Percentiles rank a stretch among this genome's conserved stretches.
Conservation (phyloP, 805 yeast species). For the Ogataea dorogensis region DNA sequence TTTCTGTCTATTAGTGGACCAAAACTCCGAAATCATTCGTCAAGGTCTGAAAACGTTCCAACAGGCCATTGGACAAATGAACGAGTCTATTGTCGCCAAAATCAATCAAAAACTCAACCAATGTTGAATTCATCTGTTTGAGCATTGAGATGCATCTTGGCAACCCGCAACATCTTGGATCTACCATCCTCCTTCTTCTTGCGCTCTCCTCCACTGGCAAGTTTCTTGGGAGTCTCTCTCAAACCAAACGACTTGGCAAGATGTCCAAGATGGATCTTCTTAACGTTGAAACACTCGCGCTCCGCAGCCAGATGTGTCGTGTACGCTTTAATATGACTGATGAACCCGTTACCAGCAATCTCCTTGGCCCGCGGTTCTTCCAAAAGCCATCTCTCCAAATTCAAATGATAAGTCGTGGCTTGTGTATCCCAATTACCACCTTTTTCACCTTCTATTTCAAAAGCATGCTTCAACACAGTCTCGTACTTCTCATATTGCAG, state of each 20-base stretch:
- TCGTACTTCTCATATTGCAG: slow-evolving; percentile 51
- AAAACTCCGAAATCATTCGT: slow-evolving; percentile 4
- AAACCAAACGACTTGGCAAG: slow-evolving; percentile 92
- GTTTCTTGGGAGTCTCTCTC: slow-evolving; percentile 88
- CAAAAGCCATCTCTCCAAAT: slow-evolving; percentile 83
- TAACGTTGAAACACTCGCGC: slow-evolving; percentile 76
- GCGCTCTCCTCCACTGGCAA: slow-evolving; percentile 48
- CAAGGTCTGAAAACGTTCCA: slow-evolving; percentile 17
- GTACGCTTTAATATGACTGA: slow-evolving; percentile 90
- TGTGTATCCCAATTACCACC: slow-evolving; percentile 76
- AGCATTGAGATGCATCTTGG: slow-evolving; percentile 64
- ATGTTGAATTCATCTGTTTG: slow-evolving; percentile 69
- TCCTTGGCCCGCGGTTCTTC: slow-evolving; percentile 61
- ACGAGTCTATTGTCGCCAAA: slow-evolving; percentile 11
- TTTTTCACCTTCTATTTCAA: slow-evolving; percentile 25
- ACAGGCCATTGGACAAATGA: slow-evolving; percentile 8
- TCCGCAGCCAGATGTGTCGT: slow-evolving; percentile 89
- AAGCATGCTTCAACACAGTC: slow-evolving; percentile 32
- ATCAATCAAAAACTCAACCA: slow-evolving; percentile 15
- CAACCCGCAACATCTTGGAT: slow-evolving; percentile 73
- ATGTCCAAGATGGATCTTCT: slow-evolving; percentile 87
- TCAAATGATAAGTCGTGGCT: slow-evolving; percentile 95
- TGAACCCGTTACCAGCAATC: slow-evolving; percentile 76
- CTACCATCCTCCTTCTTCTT: slow-evolving; percentile 63
- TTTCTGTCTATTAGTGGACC: slow-evolving; percentile 23